Evolutionary conservation across 2,329 filamentous ascomycete species (phyloP), one percentile per base, ranked within the genome.

Genomic region (Talaromyces sp.): DNA sequence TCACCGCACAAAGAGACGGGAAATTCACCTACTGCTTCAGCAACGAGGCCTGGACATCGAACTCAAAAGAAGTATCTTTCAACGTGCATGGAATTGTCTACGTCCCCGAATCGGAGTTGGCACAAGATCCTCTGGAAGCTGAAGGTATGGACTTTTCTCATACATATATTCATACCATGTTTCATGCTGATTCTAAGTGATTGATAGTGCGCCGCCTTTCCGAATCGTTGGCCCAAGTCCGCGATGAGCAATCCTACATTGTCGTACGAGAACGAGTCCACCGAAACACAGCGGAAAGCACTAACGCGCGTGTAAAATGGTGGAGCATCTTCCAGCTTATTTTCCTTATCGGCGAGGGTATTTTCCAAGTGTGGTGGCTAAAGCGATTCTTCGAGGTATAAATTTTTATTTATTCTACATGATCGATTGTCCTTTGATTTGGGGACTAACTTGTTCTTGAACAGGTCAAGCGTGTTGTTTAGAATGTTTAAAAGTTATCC

Each of bases 291-390:
- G 95, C 95, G 69, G 95, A 99, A 84, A 97, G 93, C 86, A 99
- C 95, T 74, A 99, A 99, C 80, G 87, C 88, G 72, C 87, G 95
- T 70, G 95, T 99, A 78, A 99, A 99, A 85, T 99, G 95, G 95
- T 99, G 95, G 95, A 97, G 95, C 80, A 86, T 98, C 73, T 98
- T 98, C 80, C 93, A 99, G 81, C 88, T 99, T 69, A 86, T 88
- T 64, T 89, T 98, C 60, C 86, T 99, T 68, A 85, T 96, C 70
- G 93, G 90, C 73, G 92, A 98, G 83, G 95, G 93, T 67, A 83
- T 97, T 70, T 99, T 99, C 85, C 95, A 99, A 83, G 94, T 99
- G 70, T 99, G 95, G 94, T 99, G 95, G 93, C 81, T 99, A 78
- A 95, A 96, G 83, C 88, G 95, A 76, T 99, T 99, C 86, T 97